These are phyloP conservation scores for Platanus orientalis DNA, from an alignment of 164 flowering plant species.

Conservation along the genomic window DNA sequence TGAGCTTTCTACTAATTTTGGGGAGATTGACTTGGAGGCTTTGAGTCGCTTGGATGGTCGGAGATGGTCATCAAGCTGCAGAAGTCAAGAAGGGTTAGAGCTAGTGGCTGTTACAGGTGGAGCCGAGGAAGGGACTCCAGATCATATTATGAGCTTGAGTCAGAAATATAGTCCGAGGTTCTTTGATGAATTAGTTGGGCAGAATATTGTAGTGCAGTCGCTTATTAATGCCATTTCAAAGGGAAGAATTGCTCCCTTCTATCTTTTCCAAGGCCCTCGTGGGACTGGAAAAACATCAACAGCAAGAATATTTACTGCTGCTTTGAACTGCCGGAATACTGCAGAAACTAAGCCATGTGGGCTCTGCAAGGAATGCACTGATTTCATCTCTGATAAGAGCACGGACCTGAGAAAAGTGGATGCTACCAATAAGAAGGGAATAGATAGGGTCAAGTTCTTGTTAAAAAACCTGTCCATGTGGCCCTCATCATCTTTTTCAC, in stretches of 20 bases:
- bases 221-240: conserved; percentile 63
- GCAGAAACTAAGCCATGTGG: conserved; percentile 85
- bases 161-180: conserved; percentile 83
- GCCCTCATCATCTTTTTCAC: conserved; percentile 32
- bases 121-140: conserved; percentile 45
- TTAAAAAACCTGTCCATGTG: conserved; percentile 38
- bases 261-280: conserved; percentile 97
- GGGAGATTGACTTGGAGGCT: conserved; percentile 93
- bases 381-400: conserved; percentile 55
- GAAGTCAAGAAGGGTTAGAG: conserved; percentile 72
- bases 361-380: conserved; percentile 69
- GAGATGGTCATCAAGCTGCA: conserved; percentile 84
- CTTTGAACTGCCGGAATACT: conserved; percentile 81
- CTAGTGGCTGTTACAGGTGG: conserved; percentile 44
- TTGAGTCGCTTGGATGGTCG: conserved; percentile 89
- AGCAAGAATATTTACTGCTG: conserved; percentile 81
- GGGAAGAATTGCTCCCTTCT: conserved; percentile 75
- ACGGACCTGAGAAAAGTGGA: conserved; percentile 60
- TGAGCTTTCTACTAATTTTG: conserved; percentile 80
- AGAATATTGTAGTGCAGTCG: conserved; percentile 80
- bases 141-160: conserved; percentile 63
- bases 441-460: conserved; percentile 43
- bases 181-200: conserved; percentile 85
- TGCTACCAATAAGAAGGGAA: conserved; percentile 63
- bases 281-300: conserved; percentile 93